A percentile compares a stretch with the other conserved stretches of the same genome.
These are phyloP conservation scores for Aureobasidium sp. DNA, from an alignment of 2,329 filamentous ascomycete genomes.

Conservation along the genomic window DNA sequence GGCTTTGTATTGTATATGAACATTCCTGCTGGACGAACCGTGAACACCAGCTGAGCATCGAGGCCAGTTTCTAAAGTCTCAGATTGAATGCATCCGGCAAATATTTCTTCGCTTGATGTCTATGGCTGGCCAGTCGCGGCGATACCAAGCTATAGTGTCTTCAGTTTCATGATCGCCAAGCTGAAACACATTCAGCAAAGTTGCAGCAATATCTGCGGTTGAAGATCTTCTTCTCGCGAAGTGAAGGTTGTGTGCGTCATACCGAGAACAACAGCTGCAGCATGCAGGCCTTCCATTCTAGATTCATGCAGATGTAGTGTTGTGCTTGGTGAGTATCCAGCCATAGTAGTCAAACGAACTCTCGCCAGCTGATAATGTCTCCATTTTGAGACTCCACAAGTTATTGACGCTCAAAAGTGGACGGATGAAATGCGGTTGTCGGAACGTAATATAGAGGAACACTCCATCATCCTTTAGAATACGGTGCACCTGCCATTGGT, in stretches of 20 bases:
- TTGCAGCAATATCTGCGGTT: background rate
- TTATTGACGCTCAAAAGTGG: constrained; percentile 37
- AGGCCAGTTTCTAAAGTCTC: too few species aligned
- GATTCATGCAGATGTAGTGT: background rate
- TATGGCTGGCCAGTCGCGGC: background rate
- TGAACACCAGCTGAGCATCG: too few species aligned
- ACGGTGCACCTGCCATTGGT: constrained; percentile 15
- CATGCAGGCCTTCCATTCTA: background rate
- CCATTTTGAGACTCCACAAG: constrained; percentile 38
- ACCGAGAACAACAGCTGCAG: background rate
- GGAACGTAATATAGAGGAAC: constrained; percentile 36
- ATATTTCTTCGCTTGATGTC: background rate
- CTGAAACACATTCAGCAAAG: background rate
- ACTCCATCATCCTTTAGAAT: constrained; percentile 23
- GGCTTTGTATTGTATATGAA: too few species aligned
- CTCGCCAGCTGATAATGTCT: constrained; percentile 30
- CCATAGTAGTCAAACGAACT: constrained; percentile 44
- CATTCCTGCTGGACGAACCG: too few species aligned
- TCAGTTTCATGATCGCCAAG: background rate
- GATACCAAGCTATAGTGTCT: background rate
- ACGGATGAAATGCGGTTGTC: constrained; percentile 47
- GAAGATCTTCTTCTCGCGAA: too few species aligned
- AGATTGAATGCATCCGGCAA: background rate
- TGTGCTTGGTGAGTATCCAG: constrained; percentile 32
- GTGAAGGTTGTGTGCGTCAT: too few species aligned